Evolutionary conservation across 2,329 filamentous ascomycete genomes (phyloP).

Genomic region (Colletotrichum spaethianum): DNA sequence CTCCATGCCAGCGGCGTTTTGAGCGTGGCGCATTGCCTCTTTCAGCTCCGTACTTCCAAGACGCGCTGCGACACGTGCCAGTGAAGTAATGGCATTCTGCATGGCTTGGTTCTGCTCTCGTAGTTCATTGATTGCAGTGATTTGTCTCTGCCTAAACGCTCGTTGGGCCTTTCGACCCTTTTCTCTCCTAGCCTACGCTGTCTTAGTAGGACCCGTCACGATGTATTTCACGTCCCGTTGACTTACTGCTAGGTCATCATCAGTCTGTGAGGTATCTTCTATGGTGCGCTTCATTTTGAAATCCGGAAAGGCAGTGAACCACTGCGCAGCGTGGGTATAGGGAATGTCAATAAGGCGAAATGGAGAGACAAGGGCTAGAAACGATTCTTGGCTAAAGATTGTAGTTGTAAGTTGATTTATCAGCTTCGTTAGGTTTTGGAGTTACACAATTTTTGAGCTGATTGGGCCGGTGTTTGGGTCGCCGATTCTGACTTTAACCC

Average conservation of each 20-base stretch:
- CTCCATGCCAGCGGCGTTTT: not conserved
- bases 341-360: not conserved
- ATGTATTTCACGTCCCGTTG: not conserved
- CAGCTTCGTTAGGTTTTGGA: not conserved
- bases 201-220: conserved; percentile 52
- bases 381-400: not conserved
- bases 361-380: not conserved
- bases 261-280: not conserved
- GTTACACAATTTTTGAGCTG: not conserved
- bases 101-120: conserved; percentile 12
- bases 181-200: not conserved
- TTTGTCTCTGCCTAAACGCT: conserved; percentile 15
- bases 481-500: not conserved
- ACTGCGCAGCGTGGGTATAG: not conserved
- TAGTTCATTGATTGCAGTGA: conserved; percentile 9
- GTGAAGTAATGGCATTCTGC: conserved; percentile 3
- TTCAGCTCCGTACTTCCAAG: not conserved
- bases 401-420: not conserved
- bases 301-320: not conserved
- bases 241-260: not conserved
- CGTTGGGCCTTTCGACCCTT: conserved; percentile 12
- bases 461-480: not conserved
- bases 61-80: conserved; percentile 7
- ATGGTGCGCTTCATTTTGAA: not conserved
- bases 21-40: not conserved